Conservation (phyloP, 495 filamentous ascomycete species). For the Apiosordaria backusii region DNA sequence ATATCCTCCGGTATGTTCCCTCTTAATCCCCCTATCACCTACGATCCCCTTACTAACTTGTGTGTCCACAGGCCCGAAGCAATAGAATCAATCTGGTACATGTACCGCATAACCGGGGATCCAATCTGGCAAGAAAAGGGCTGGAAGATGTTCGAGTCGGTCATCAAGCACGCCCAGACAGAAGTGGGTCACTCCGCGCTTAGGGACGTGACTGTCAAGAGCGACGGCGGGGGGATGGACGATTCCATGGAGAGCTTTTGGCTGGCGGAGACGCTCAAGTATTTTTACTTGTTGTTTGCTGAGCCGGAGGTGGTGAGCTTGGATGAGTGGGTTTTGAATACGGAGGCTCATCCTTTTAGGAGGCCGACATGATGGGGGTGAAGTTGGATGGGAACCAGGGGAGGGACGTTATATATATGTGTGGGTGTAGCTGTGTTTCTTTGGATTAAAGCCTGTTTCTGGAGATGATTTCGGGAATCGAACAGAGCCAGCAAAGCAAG, state of each 20-base stretch:
- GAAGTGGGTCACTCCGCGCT: conserved; percentile 70
- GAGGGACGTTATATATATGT: too few species aligned
- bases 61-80: conserved; percentile 68
- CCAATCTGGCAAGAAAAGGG: conserved; percentile 75
- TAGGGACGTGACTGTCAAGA: conserved; percentile 54
- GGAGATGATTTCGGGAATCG: too few species aligned
- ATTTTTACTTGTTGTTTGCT: conserved; percentile 86
- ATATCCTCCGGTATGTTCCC: conserved; percentile 67
- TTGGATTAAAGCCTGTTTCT: too few species aligned
- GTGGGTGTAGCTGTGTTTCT: too few species aligned
- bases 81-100: conserved; percentile 93
- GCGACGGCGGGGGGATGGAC: conserved; percentile 20
- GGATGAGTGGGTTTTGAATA: conserved; percentile 80
- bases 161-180: conserved; percentile 62
- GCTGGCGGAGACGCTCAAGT: conserved; percentile 83
- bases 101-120: conserved; percentile 89
- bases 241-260: conserved; percentile 64
- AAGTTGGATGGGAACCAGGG: too few species aligned
- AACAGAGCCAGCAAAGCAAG: too few species aligned
- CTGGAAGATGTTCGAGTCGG: conserved; percentile 84
- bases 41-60: conserved; percentile 19
- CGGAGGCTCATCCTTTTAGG: conserved; percentile 56
- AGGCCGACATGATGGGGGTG: conserved; percentile 35
- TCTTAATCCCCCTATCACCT: not conserved
- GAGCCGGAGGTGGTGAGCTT: conserved; percentile 68